Evolutionary conservation across 805 yeast species (phyloP).

Genomic region (Yarrowia sp.): DNA sequence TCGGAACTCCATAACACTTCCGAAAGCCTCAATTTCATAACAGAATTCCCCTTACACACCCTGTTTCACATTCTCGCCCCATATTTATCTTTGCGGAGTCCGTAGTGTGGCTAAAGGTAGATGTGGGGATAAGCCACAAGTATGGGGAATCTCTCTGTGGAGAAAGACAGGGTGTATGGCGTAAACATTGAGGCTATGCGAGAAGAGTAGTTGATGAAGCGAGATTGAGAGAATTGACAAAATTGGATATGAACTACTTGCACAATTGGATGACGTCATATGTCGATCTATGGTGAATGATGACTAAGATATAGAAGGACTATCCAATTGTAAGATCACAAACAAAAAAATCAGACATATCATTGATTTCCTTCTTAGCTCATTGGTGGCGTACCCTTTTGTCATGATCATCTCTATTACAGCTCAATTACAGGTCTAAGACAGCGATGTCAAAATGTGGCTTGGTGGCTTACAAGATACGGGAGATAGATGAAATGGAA

Average conservation of each 20-base stretch:
- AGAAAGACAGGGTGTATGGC: background rate
- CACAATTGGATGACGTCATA: too few relatives aligned
- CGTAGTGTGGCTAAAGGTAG: conserved; percentile 2
- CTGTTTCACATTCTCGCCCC: background rate
- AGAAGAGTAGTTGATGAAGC: too few relatives aligned
- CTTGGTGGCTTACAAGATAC: conserved; percentile 17
- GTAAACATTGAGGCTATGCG: too few relatives aligned
- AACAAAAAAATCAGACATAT: too few relatives aligned
- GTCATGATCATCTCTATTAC: too few relatives aligned
- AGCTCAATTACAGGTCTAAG: too few relatives aligned
- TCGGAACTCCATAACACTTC: too few relatives aligned
- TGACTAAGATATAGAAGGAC: background rate
- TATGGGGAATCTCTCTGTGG: background rate
- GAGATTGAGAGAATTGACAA: too few relatives aligned
- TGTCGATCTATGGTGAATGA: background rate
- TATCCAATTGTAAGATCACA: background rate
- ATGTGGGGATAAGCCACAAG: conserved; percentile 11
- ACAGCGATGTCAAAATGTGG: background rate
- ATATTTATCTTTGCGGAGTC: background rate
- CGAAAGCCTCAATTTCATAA: too few relatives aligned
- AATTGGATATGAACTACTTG: too few relatives aligned
- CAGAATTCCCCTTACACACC: too few relatives aligned
- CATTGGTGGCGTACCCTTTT: conserved; percentile 2
- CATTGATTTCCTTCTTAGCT: background rate
- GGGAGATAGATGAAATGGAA: background rate